phyloP scores from a whole-genome alignment of 2,329 filamentous ascomycete species.

The Talaromyces sp. region DNA sequence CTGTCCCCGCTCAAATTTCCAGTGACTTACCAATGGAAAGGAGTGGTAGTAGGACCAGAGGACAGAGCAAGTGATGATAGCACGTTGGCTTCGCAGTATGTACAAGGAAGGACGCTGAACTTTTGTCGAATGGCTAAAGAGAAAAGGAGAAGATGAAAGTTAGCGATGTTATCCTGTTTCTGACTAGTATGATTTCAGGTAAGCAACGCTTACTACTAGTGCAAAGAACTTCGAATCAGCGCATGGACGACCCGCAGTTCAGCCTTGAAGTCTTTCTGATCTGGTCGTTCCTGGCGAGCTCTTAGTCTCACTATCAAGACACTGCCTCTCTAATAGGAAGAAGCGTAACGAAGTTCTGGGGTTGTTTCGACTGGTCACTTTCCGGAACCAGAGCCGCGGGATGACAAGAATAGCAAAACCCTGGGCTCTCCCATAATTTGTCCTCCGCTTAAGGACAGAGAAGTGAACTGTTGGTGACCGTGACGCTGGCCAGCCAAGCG shows the following conservation, averaged over 20 bases:
- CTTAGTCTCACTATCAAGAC: neutral
- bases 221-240: neutral
- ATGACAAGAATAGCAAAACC: neutral
- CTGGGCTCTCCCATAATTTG: neutral
- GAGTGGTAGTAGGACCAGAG: conserved; percentile 2
- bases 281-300: neutral
- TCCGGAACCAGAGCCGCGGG: neutral
- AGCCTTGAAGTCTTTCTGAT: neutral
- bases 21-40: neutral
- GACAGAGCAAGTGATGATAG: conserved; percentile 4
- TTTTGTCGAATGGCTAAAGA: neutral
- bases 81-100: neutral
- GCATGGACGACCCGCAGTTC: neutral
- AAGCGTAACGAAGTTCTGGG: too few species aligned
- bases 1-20: neutral
- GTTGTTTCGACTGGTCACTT: neutral
- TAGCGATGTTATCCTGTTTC: neutral
- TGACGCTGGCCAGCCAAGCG: neutral
- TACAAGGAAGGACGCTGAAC: neutral
- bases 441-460: neutral
- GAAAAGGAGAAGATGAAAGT: conserved; percentile 3
- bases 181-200: conserved; percentile 1
- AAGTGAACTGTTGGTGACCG: neutral
- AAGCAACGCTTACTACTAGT: conserved; percentile 1
- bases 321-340: too few species aligned